Evolutionary conservation across 768 basidiomycete species (phyloP).

Genomic region (Fistulinella prunicolor): DNA sequence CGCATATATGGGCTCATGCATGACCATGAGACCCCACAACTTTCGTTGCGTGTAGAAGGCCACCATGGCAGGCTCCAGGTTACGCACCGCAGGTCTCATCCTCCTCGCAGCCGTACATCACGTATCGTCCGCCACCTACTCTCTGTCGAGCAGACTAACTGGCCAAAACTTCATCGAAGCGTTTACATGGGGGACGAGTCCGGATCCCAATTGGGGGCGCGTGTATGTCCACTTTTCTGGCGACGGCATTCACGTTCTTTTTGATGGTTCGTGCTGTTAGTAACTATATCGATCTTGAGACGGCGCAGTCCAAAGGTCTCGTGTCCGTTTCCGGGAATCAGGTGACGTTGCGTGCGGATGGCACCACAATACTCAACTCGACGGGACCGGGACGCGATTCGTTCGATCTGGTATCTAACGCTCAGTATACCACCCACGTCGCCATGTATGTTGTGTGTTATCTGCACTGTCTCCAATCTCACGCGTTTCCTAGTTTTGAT

Average conservation of each 20-base stretch:
- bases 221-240: constrained; percentile 14
- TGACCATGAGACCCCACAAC: too few species aligned
- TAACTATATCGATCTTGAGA: constrained; percentile 44
- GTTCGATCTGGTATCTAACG: constrained; percentile 31
- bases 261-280: constrained; percentile 17
- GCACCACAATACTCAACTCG: constrained; percentile 29
- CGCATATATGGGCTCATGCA: too few species aligned
- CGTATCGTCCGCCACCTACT: constrained; percentile 43
- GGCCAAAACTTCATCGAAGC: constrained; percentile 49
- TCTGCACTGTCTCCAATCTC: neutral
- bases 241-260: neutral
- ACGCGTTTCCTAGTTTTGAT: constrained; percentile 28
- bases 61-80: neutral
- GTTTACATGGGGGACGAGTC: constrained; percentile 21
- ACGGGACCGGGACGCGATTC: constrained; percentile 36
- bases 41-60: too few species aligned
- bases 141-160: constrained; percentile 40
- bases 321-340: constrained; percentile 50
- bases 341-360: constrained; percentile 35
- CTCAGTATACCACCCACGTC: constrained; percentile 34
- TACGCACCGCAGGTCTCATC: neutral
- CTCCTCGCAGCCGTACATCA: constrained; percentile 5
- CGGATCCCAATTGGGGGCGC: constrained; percentile 31
- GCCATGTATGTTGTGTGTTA: constrained; percentile 21
- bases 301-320: constrained; percentile 55